phyloP scores from a whole-genome alignment of 2,329 filamentous ascomycete species.

The Alternaria atra region DNA sequence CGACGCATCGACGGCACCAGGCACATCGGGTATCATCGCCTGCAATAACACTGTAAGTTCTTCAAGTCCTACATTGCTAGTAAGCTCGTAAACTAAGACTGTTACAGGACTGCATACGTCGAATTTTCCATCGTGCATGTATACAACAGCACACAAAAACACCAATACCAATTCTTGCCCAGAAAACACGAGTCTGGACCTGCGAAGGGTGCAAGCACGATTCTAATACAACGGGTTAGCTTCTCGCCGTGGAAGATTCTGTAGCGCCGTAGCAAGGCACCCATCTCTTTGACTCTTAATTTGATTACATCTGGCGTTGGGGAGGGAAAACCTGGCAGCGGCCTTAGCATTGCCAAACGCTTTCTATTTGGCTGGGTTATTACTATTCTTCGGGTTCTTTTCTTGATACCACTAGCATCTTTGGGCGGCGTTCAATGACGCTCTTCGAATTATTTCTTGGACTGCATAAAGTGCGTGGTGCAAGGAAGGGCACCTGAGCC shows the following conservation, averaged over 20 bases:
- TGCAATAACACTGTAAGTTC: slow-evolving; percentile 31
- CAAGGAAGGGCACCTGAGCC: neutral
- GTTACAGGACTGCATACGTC: slow-evolving; percentile 31
- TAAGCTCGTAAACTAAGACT: neutral
- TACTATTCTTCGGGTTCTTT: neutral
- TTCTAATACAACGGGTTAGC: neutral
- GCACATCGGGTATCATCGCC: slow-evolving; percentile 15
- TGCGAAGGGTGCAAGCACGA: slow-evolving; percentile 18
- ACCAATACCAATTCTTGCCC: neutral
- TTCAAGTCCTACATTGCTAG: neutral
- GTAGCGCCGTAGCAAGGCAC: neutral
- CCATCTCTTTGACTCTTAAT: neutral
- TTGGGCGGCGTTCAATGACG: neutral
- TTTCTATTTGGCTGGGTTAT: neutral
- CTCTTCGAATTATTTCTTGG: neutral
- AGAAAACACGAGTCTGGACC: slow-evolving; percentile 11
- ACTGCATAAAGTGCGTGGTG: neutral
- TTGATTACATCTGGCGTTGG: neutral
- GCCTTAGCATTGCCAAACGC: neutral
- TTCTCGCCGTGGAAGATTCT: neutral
- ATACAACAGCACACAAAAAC: slow-evolving; percentile 16
- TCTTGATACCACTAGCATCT: slow-evolving; percentile 4
- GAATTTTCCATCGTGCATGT: slow-evolving; percentile 33
- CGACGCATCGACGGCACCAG: slow-evolving; percentile 20
- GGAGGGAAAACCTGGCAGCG: neutral